A percentile compares a stretch with the other conserved stretches of the same genome.
Conservation (phyloP, 371 early-diverging fungal species). For the Mucor piriformis region DNA sequence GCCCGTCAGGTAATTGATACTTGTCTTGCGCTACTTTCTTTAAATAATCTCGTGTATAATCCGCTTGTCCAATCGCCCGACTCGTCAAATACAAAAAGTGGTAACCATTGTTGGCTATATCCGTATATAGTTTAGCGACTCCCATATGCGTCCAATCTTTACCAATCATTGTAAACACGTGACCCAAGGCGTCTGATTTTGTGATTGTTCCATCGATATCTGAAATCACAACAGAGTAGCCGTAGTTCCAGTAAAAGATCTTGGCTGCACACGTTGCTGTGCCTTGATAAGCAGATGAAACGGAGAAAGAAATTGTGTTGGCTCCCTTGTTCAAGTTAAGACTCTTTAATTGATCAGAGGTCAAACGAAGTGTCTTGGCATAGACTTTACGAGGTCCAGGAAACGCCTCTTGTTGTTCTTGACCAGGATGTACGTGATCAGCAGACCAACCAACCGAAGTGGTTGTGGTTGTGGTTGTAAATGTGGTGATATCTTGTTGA, state of each 20-base stretch:
- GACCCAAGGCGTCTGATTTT: slow-evolving; percentile 97
- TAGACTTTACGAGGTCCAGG: slow-evolving; percentile 53
- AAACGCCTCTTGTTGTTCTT: neutral
- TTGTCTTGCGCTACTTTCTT: slow-evolving; percentile 88
- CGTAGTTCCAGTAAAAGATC: slow-evolving; percentile 89
- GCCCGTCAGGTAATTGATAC: slow-evolving; percentile 94
- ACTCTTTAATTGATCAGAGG: slow-evolving; percentile 87
- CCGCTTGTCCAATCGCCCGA: slow-evolving; percentile 96
- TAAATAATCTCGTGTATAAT: slow-evolving; percentile 92
- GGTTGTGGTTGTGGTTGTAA: slow-evolving; percentile 47
- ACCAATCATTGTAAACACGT: slow-evolving; percentile 97
- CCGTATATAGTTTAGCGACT: slow-evolving; percentile 95
- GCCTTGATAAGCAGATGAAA: slow-evolving; percentile 76
- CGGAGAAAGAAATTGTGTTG: slow-evolving; percentile 91
- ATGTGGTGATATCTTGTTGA: slow-evolving; percentile 33
- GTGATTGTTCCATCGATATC: slow-evolving; percentile 99
- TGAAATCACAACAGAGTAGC: slow-evolving; percentile 92
- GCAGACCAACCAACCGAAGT: slow-evolving; percentile 48
- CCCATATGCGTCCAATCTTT: slow-evolving; percentile 99
- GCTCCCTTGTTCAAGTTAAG: slow-evolving; percentile 85
- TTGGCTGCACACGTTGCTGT: slow-evolving; percentile 80
- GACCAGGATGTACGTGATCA: slow-evolving; percentile 30
- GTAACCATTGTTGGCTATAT: slow-evolving; percentile 95
- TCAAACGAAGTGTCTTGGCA: slow-evolving; percentile 89
- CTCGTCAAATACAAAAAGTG: slow-evolving; percentile 96